These are phyloP conservation scores for Saccharomycopsis guyanensis DNA, from an alignment of 805 yeast genomes.

Conservation along the genomic window DNA sequence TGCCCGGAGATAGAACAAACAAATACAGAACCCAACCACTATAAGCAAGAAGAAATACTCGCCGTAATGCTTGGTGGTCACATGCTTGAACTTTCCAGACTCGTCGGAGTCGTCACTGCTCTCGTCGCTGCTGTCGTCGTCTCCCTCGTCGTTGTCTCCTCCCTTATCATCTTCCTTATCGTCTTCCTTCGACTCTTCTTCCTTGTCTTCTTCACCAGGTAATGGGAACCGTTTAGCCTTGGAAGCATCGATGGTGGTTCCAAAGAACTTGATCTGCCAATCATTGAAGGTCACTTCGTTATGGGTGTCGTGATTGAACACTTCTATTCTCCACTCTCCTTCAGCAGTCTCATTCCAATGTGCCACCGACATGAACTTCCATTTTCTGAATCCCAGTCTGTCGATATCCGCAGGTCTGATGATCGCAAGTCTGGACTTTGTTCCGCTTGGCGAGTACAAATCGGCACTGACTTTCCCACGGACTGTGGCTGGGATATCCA, in stretches of 20 bases:
- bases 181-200: constrained; percentile 4
- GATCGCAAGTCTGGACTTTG: constrained; percentile 65
- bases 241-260: constrained; percentile 60
- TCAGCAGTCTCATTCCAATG: constrained; percentile 86
- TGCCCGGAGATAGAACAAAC: constrained; percentile 37
- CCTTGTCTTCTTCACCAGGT: constrained; percentile 28
- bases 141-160: not conserved
- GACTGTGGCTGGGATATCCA: constrained; percentile 52
- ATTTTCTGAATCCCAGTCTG: constrained; percentile 53
- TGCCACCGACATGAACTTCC: constrained; percentile 97
- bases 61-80: constrained; percentile 40
- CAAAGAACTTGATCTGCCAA: constrained; percentile 81
- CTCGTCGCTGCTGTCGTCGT: not conserved
- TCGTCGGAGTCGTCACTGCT: constrained; percentile 28
- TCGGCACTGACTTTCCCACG: constrained; percentile 67
- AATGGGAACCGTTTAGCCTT: constrained; percentile 52
- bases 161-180: constrained; percentile 3
- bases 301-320: constrained; percentile 36
- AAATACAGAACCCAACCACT: constrained; percentile 47
- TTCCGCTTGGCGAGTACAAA: constrained; percentile 69
- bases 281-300: constrained; percentile 39
- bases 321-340: constrained; percentile 79
- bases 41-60: constrained; percentile 56
- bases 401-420: constrained; percentile 53
- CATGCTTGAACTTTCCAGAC: constrained; percentile 32